Evolutionary conservation across 176 grass and related monocot species (phyloP).

Genomic region (Luzula sylvatica): DNA sequence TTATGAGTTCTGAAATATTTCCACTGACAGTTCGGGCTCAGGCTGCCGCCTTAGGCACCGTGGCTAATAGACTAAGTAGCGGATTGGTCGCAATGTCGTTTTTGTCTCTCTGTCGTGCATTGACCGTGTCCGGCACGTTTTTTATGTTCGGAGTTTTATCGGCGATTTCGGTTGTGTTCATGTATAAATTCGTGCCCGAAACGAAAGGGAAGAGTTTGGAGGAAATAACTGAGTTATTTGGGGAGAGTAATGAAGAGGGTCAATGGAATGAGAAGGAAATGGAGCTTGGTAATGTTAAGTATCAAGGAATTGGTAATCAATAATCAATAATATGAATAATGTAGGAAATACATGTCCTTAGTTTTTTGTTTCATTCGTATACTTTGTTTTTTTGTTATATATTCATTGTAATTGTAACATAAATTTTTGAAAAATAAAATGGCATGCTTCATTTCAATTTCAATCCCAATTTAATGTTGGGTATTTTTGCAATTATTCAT

Average conservation of each 20-base stretch:
- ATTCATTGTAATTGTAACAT: too few relatives aligned
- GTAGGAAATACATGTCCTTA: too few relatives aligned
- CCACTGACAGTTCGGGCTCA: constrained; percentile 47
- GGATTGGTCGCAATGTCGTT: constrained; percentile 63
- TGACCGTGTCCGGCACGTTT: constrained; percentile 38
- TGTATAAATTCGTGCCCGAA: constrained; percentile 39
- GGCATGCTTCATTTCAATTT: too few relatives aligned
- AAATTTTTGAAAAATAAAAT: too few relatives aligned
- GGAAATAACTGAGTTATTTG: constrained; percentile 46
- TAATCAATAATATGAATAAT: neutral
- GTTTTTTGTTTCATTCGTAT: too few relatives aligned
- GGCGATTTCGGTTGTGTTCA: constrained; percentile 36
- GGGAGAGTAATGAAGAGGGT: neutral
- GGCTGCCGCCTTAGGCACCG: constrained; percentile 41
- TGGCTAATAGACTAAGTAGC: constrained; percentile 42
- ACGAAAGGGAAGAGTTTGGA: constrained; percentile 51
- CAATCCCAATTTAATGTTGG: too few relatives aligned
- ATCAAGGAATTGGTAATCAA: constrained; percentile 16
- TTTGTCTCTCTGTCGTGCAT: constrained; percentile 34
- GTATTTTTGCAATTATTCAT: too few relatives aligned
- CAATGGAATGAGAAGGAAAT: constrained; percentile 22
- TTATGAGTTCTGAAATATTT: constrained; percentile 52
- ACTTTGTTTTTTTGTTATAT: too few relatives aligned
- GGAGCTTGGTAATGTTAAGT: constrained; percentile 39
- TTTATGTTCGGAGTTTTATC: constrained; percentile 41